These are phyloP conservation scores for Alloteropsis semialata DNA, from an alignment of 176 grass and related monocot species.

Conservation along the genomic window DNA sequence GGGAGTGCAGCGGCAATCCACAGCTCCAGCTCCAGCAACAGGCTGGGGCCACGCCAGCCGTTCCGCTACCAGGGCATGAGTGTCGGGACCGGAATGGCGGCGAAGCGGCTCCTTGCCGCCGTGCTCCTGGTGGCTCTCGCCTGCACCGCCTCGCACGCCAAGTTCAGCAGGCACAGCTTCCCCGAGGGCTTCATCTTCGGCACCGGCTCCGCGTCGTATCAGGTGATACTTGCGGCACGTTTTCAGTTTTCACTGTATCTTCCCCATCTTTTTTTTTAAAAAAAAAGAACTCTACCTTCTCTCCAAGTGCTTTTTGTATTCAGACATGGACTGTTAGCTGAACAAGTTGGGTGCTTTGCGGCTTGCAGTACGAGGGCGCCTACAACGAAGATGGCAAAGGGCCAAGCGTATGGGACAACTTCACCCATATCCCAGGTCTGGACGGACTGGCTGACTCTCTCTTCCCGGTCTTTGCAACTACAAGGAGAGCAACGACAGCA, in stretches of 20 bases:
- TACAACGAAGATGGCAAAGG: constrained; percentile 34
- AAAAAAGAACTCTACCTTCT: too few species aligned
- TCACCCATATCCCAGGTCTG: constrained; percentile 52
- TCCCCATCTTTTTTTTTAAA: too few species aligned
- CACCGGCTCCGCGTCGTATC: constrained; percentile 48
- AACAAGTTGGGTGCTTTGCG: background rate
- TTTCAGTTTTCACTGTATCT: too few species aligned
- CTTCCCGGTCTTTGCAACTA: background rate
- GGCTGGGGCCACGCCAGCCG: background rate
- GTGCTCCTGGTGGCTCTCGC: background rate
- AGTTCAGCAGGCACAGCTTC: constrained; percentile 39
- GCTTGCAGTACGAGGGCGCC: constrained; percentile 59
- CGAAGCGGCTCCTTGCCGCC: background rate
- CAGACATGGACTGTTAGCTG: background rate
- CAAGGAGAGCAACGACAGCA: background rate
- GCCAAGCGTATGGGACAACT: constrained; percentile 59
- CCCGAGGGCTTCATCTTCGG: constrained; percentile 54
- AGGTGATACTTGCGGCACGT: background rate
- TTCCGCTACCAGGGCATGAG: too few species aligned
- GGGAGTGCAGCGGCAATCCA: background rate
- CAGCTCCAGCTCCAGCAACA: background rate
- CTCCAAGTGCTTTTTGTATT: too few species aligned
- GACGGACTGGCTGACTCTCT: background rate
- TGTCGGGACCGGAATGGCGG: background rate
- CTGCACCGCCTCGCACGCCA: background rate